A percentile compares a stretch with the other conserved stretches of the same genome.
Evolutionary conservation across 495 filamentous ascomycete species (phyloP).

Genomic region (Xylaria castorea): DNA sequence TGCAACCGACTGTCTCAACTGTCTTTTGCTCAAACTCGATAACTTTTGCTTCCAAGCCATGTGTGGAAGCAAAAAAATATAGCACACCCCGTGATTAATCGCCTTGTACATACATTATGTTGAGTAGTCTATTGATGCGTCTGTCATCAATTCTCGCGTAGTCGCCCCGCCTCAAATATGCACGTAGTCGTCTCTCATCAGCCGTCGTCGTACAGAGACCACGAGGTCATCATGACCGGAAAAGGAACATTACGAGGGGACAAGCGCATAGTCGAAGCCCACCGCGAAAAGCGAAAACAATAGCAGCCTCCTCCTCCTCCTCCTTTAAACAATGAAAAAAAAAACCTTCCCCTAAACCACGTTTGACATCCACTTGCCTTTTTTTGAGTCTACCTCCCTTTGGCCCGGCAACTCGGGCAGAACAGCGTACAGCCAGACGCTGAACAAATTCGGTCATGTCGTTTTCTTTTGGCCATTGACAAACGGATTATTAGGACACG

Average conservation of each 20-base stretch:
- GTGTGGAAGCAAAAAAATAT: constrained; percentile 25
- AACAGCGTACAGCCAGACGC: constrained; percentile 1
- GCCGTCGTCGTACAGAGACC: constrained; percentile 14
- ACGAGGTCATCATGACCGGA: not conserved
- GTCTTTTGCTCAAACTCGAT: constrained; percentile 3
- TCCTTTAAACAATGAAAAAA: not conserved
- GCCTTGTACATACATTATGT: constrained; percentile 33
- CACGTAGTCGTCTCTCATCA: constrained; percentile 21
- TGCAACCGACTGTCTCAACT: constrained; percentile 2
- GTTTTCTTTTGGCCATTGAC: constrained; percentile 32
- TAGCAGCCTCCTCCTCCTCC: not conserved
- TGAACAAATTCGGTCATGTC: constrained; percentile 28
- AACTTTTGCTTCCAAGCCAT: not conserved
- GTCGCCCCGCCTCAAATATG: constrained; percentile 10
- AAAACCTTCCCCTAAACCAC: not conserved
- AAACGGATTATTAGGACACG: constrained; percentile 41
- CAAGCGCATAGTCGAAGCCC: constrained; percentile 24
- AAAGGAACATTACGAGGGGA: constrained; percentile 5
- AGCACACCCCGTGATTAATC: constrained; percentile 33
- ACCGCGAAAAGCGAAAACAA: constrained; percentile 15
- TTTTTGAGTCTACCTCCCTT: constrained; percentile 1
- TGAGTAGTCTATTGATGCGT: constrained; percentile 26
- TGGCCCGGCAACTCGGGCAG: not conserved
- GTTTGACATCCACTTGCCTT: not conserved
- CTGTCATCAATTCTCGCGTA: constrained; percentile 1